phyloP scores from a whole-genome alignment of 495 filamentous ascomycete species.

The Talaromyces liani region DNA sequence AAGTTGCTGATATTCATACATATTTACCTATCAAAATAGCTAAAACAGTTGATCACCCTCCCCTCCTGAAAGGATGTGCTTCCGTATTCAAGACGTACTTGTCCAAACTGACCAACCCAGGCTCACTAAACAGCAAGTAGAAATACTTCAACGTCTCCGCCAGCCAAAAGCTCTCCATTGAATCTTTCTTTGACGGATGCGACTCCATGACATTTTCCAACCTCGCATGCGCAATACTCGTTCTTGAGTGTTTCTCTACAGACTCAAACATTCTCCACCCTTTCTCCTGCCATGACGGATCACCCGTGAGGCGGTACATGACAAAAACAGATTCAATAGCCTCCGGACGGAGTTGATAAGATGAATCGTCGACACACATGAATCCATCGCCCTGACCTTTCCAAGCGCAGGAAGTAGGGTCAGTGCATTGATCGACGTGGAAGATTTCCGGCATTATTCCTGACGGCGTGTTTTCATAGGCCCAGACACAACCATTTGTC shows the following conservation, averaged over 20 bases:
- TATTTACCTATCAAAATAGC: slow-evolving; percentile 14
- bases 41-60: slow-evolving; percentile 9
- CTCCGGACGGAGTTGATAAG: slow-evolving; percentile 34
- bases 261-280: slow-evolving; percentile 60
- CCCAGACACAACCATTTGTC: slow-evolving; percentile 79
- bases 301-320: slow-evolving; percentile 56
- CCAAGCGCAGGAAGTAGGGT: slow-evolving; percentile 28
- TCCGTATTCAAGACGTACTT: slow-evolving; percentile 61
- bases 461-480: slow-evolving; percentile 42
- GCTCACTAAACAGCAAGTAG: slow-evolving; percentile 56
- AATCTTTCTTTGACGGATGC: slow-evolving; percentile 21
- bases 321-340: slow-evolving; percentile 55
- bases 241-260: slow-evolving; percentile 41
- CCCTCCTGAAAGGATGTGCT: slow-evolving; percentile 33
- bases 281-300: slow-evolving; percentile 43
- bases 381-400: slow-evolving; percentile 14
- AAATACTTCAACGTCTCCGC: slow-evolving; percentile 69
- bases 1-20: too few species aligned
- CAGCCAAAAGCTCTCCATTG: slow-evolving; percentile 51
- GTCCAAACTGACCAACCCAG: slow-evolving; percentile 57
- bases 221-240: slow-evolving; percentile 40
- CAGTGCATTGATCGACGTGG: slow-evolving; percentile 26
- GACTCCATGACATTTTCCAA: slow-evolving; percentile 24
- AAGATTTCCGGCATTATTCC: slow-evolving; percentile 42
- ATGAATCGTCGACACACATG: neutral